phyloP scores from a whole-genome alignment of 208 protist species.

The Vickermania spadyakhi region DNA sequence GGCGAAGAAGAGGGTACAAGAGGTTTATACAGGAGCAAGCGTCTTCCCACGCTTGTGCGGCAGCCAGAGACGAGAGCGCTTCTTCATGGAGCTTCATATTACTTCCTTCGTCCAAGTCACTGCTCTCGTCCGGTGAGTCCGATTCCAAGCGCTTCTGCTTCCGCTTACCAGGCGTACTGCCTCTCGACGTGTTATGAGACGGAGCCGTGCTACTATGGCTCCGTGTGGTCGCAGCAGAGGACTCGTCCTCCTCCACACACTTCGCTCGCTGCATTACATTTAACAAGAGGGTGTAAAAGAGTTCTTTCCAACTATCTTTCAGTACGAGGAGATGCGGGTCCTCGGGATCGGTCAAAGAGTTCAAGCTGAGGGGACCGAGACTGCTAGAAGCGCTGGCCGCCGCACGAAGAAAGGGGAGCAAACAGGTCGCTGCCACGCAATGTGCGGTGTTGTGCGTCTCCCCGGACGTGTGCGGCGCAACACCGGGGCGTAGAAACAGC shows the following conservation, averaged over 20 bases:
- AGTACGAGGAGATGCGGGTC: not conserved
- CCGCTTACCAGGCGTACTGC: not conserved
- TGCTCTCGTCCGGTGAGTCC: not conserved
- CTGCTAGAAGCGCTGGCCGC: not conserved
- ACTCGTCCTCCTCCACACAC: not conserved
- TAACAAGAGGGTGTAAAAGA: too few relatives aligned
- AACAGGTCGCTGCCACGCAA: not conserved
- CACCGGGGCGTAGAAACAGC: not conserved
- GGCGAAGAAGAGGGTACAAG: not conserved
- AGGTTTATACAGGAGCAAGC: not conserved
- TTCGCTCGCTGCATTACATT: not conserved
- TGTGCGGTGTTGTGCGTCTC: too few relatives aligned
- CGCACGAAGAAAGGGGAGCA: not conserved
- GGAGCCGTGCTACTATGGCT: not conserved
- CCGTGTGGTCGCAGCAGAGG: not conserved
- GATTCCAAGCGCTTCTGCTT: not conserved
- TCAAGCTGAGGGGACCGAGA: not conserved
- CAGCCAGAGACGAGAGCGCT: not conserved
- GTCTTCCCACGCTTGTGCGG: not conserved
- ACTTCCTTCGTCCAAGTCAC: not conserved
- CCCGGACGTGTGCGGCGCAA: not conserved
- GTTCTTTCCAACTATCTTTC: not conserved
- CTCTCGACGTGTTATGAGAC: not conserved
- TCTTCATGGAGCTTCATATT: too few relatives aligned
- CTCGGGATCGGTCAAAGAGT: not conserved